Base-by-base conservation (phyloP, 140 eudicot genomes). In the Flaveria floridana region DNA sequence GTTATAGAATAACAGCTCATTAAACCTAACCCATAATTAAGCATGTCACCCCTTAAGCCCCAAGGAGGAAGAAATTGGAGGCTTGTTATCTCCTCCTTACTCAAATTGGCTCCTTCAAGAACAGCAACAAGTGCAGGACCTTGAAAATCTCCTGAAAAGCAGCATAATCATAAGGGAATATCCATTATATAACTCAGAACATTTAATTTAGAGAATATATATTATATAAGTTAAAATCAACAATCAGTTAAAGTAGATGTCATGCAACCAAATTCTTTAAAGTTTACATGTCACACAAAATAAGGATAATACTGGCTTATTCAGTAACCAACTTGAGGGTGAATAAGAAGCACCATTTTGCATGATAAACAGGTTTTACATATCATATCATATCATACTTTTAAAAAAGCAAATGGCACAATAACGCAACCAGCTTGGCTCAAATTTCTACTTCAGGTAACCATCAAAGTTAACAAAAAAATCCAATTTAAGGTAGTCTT, bases 1-100 rank as follows among this genome's bases (percentile, higher is more conserved):
- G 90, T 85, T 82, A 95, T 71, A 63, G 86, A 85, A 78, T 87
- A 95, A 88, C 90, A 86, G 84, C 96, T 95, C 71, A 95, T 86
- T 80, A 95, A 79, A 23, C 95, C 99, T 78, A 95, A 84, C 62
- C 97, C 99, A 73, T 91, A 91, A 82, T 81, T 88, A 63, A 95
- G 85, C 78, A 94, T 91, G 74, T 91, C 95, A 72, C 95, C 96
- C 80, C 96, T 86, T 58, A 95, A 78, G 81, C 88, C 87, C 99
- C 99, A 95, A 12, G 99, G 99, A 52, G 99, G 99, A 79, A 86
- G 97, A 84, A 90, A 87, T 79, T 95, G 99, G 44, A 95, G 90
- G 69, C 94, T 89, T 63, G 91, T 86, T 41, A 95, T 75, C 84
- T 95, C 99, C 69, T 95, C 99, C 80, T 92, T 84, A 69, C 89